Percentiles rank a stretch among this genome's conserved stretches.
These are phyloP conservation scores for Actinomortierella wolfii DNA, from an alignment of 371 early-diverging fungal genomes.

Conservation along the genomic window DNA sequence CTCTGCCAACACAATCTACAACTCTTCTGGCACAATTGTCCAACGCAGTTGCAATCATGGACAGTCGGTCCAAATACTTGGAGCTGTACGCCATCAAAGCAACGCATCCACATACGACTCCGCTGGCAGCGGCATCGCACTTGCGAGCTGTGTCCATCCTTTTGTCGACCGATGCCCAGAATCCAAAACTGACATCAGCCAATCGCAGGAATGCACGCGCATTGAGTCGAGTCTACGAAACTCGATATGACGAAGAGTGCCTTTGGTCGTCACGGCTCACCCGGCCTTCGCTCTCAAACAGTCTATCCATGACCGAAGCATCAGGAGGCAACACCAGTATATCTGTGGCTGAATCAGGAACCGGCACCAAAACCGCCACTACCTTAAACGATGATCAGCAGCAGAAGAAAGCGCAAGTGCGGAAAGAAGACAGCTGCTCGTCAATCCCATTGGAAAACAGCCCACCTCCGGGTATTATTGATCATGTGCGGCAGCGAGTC, in stretches of 20 bases:
- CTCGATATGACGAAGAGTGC: no score
- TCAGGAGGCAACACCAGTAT: background rate
- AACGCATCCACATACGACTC: slow-evolving; percentile 6
- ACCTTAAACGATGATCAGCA: background rate
- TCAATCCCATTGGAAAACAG: no score
- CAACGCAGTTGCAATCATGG: slow-evolving; percentile 20
- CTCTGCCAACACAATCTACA: no score
- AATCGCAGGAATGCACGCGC: slow-evolving; percentile 26
- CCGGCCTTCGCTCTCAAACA: no score
- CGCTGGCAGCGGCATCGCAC: slow-evolving; percentile 27
- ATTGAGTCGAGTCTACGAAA: no score
- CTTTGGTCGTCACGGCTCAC: no score
- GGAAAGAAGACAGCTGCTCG: background rate
- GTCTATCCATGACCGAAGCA: background rate
- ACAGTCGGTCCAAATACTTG: slow-evolving; percentile 15
- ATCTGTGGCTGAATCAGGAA: background rate
- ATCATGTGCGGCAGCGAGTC: slow-evolving; percentile 19
- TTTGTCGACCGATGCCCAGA: slow-evolving; percentile 27
- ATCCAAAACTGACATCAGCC: slow-evolving; percentile 18
- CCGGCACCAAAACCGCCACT: background rate
- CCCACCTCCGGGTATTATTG: slow-evolving; percentile 10
- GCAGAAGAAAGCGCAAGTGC: background rate
- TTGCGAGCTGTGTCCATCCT: slow-evolving; percentile 24
- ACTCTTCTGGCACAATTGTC: no score
- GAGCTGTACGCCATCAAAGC: slow-evolving; percentile 24